These are phyloP conservation scores for Peribolospora kevripleyi DNA, from an alignment of 768 basidiomycete genomes.

Conservation along the genomic window DNA sequence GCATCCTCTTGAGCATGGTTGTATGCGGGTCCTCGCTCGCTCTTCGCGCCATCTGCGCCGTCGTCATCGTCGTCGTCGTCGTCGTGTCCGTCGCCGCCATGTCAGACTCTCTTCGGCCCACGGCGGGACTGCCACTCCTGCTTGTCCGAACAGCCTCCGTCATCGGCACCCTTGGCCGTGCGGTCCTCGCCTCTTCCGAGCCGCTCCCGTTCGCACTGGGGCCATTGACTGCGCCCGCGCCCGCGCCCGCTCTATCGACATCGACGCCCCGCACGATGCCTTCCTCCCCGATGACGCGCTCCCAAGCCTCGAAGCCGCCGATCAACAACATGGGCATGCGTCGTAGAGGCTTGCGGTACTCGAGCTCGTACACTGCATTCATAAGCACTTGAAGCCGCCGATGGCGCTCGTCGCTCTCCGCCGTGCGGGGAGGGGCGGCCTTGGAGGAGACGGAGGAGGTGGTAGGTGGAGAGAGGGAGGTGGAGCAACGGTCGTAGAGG, in stretches of 20 bases:
- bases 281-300: conserved; percentile 27
- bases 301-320: conserved; percentile 70
- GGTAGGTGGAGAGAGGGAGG: conserved; percentile 25
- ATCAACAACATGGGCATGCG: conserved; percentile 57
- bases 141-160: no score
- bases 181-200: no score
- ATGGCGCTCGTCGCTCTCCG: not conserved
- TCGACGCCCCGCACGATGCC: conserved; percentile 10
- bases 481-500: conserved; percentile 41
- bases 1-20: not conserved
- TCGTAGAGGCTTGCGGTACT: conserved; percentile 36
- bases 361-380: conserved; percentile 44
- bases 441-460: conserved; percentile 30
- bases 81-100: not conserved
- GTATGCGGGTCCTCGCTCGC: not conserved
- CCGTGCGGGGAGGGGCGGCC: not conserved
- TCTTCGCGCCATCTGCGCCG: not conserved
- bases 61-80: conserved; percentile 3
- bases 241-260: conserved; percentile 1
- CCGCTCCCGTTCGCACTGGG: not conserved
- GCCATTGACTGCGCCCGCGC: not conserved
- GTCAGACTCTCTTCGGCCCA: not conserved
- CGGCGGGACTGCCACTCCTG: no score
- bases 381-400: conserved; percentile 23
- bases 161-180: no score